These are phyloP conservation scores for Neofusicoccum sp. DNA, from an alignment of 2,329 filamentous ascomycete genomes.

Conservation along the genomic window DNA sequence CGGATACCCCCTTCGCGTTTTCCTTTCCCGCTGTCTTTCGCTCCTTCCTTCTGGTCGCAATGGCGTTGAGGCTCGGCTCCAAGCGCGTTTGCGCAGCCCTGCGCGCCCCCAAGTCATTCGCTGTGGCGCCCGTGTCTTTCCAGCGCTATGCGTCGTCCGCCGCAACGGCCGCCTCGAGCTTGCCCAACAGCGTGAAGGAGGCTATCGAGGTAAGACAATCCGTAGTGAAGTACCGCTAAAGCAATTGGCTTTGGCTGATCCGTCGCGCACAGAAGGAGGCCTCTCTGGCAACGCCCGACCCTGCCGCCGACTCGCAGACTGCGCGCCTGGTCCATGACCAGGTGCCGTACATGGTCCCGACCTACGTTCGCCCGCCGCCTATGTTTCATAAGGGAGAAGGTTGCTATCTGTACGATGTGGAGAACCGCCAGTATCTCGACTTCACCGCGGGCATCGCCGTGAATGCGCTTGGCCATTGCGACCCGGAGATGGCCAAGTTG, in stretches of 20 bases:
- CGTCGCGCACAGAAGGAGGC: constrained; percentile 33
- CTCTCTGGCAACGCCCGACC: constrained; percentile 69
- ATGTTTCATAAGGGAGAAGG: constrained; percentile 89
- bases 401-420: constrained; percentile 85
- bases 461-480: constrained; percentile 88
- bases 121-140: neutral
- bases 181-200: constrained; percentile 44
- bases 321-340: constrained; percentile 73
- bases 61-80: constrained; percentile 17
- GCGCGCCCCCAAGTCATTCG: constrained; percentile 23
- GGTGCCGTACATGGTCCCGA: constrained; percentile 89
- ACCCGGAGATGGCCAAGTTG: constrained; percentile 74
- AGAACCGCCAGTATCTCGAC: constrained; percentile 88
- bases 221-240: neutral
- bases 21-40: neutral
- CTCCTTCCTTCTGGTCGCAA: constrained; percentile 1
- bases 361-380: constrained; percentile 85
- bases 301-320: constrained; percentile 72
- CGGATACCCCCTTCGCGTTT: neutral
- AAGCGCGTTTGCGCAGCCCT: constrained; percentile 25
- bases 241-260: neutral
- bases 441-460: constrained; percentile 97
- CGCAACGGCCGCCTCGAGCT: constrained; percentile 44
- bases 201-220: constrained; percentile 42
- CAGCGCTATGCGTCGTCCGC: constrained; percentile 41